These are phyloP conservation scores for Scortechinia acanthostroma DNA, from an alignment of 2,329 filamentous ascomycete species.

Conservation along the genomic window DNA sequence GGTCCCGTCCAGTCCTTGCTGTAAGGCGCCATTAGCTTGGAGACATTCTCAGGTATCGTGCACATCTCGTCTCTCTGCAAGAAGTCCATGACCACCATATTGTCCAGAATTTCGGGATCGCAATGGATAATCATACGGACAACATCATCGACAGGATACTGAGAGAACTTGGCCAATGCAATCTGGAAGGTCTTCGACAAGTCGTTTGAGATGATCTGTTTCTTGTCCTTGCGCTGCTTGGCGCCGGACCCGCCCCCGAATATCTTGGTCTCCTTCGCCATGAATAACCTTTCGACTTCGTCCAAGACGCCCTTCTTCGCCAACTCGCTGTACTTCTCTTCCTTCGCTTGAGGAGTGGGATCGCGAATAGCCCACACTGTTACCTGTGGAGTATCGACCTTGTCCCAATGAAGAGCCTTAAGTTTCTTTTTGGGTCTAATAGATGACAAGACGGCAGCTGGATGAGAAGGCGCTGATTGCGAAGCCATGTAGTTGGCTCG, in stretches of 20 bases:
- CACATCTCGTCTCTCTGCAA: conserved; percentile 86
- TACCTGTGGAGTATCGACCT: conserved; percentile 83
- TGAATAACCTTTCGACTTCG: conserved; percentile 93
- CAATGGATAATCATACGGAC: conserved; percentile 93
- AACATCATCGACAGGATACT: conserved; percentile 74
- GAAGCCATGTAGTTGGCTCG: conserved; percentile 73
- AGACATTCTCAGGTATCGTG: conserved; percentile 81
- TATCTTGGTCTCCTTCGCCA: conserved; percentile 92
- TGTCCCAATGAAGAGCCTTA: conserved; percentile 98
- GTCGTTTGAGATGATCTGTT: conserved; percentile 89
- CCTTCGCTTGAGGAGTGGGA: conserved; percentile 78
- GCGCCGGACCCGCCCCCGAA: conserved; percentile 54
- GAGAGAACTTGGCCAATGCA: conserved; percentile 87
- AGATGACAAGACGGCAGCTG: conserved; percentile 66
- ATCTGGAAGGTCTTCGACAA: conserved; percentile 88
- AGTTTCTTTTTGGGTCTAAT: conserved; percentile 97
- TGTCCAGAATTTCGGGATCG: conserved; percentile 81
- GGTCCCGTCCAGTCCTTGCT: conserved; percentile 93
- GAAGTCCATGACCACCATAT: conserved; percentile 92
- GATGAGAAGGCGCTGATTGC: conserved; percentile 44
- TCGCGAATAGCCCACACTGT: conserved; percentile 88
- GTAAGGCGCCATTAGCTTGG: conserved; percentile 89
- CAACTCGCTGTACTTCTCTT: conserved; percentile 91
- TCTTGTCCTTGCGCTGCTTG: conserved; percentile 86
- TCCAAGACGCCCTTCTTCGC: conserved; percentile 92